Base-by-base conservation (phyloP, 2,329 filamentous ascomycete species). In the Penicillium sp. region DNA sequence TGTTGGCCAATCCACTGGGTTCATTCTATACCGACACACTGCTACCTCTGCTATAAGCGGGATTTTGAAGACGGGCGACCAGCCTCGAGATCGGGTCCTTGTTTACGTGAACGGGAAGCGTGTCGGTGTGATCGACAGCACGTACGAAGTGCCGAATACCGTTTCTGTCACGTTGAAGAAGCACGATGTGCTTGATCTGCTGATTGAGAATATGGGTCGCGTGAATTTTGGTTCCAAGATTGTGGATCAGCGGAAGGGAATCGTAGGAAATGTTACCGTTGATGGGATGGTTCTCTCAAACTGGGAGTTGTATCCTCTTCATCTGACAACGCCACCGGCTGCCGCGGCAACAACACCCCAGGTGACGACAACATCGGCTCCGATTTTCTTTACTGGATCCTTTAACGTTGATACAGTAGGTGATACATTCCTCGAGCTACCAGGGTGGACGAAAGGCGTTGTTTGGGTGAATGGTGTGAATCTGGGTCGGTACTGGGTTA, bases 171-270 rank as follows among this genome's bases (percentile, higher is more conserved):
- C 64, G 0, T 66, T 83, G 8, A 61, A 67, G 21, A 45, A 50
- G 29, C 13, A 37, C 21, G 58, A 59, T 21, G 43, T 55, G 5
- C 29, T 59, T 3, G 56, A 59, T 31, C 19, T 59, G 0, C 64
- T 82, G 3, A 75, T 82, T 1, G 80, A 83, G 65, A 83, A 82
- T 49, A 71, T 83, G n/a, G 80, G 80, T 1, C 74, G 80, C 3
- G 77, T 82, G 1, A 77, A 82, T 58, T 81, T 79, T 57, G 73
- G 73, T 48, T 73, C 75, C 3, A 64, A 68, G 5, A 69, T 80
- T 10, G 68, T 69, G 6, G 79, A 83, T 33, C 80, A 76, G 24
- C 70, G 68, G 22, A 82, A 82, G 59, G 80, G 80, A 1, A 76
- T 83, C 16, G 52, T 68, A 4, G 72, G 72, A 10, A 62, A 80